Conservation (phyloP, 331 rosid species). For the Malus hybrid region DNA sequence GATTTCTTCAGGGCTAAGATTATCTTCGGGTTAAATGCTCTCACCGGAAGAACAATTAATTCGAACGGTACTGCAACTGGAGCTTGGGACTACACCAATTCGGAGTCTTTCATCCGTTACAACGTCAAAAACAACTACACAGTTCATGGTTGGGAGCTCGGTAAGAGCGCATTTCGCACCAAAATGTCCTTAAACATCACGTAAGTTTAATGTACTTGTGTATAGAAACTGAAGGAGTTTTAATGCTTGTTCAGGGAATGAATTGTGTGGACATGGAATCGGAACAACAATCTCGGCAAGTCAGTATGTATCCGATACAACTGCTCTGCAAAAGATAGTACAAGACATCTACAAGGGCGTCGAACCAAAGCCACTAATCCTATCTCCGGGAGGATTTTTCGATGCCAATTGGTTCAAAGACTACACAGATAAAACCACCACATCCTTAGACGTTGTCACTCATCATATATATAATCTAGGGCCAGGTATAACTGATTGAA, state of each 20-base stretch:
- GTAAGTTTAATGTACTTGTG: not conserved
- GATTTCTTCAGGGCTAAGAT: constrained; percentile 65
- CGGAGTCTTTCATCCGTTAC: constrained; percentile 40
- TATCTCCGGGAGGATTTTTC: constrained; percentile 93
- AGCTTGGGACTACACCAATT: constrained; percentile 37
- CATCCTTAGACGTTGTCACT: constrained; percentile 42
- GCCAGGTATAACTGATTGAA: constrained; percentile 43
- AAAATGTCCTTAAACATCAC: not conserved
- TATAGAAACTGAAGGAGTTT: not conserved
- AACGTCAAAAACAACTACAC: constrained; percentile 35
- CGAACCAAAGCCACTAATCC: constrained; percentile 55
- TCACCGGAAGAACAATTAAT: constrained; percentile 24
- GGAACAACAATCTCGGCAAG: constrained; percentile 59
- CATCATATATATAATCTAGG: constrained; percentile 94
- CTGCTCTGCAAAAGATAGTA: constrained; percentile 40
- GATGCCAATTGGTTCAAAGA: constrained; percentile 65
- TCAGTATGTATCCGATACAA: constrained; percentile 65
- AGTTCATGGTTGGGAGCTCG: constrained; percentile 50
- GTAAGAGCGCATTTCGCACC: constrained; percentile 18
- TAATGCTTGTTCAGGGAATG: constrained; percentile 56
- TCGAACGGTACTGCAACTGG: constrained; percentile 27
- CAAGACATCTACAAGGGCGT: constrained; percentile 33
- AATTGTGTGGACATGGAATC: constrained; percentile 71
- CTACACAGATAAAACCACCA: constrained; percentile 38
- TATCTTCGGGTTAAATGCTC: constrained; percentile 61